Evolutionary conservation across 177 flowering plant genomes (phyloP), one percentile per base, ranked within the genome.

Genomic region (Telopea speciosissima): DNA sequence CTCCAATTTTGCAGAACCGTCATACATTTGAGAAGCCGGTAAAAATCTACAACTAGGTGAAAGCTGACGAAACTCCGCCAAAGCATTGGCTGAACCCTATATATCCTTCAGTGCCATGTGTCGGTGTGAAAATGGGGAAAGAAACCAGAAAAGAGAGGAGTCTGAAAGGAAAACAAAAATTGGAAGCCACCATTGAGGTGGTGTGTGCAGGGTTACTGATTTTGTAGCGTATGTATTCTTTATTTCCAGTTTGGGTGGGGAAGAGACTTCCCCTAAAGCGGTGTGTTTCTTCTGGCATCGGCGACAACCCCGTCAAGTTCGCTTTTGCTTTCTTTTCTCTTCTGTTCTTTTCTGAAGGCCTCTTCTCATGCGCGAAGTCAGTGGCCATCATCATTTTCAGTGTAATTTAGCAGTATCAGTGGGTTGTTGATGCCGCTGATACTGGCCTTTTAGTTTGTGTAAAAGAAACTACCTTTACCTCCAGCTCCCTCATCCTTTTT

Each of bases 1-100:
- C 62, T 49, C 63, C 63, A 21, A 72, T 66, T 76, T 68, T 82
- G 80, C 90, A 89, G 93, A 86, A 82, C 67, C 89, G 93, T 8
- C 93, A 87, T 72, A 77, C 87, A 25, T 83, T 73, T 75, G 90
- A 87, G 83, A 89, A 86, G 82, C 86, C 93, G 19, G 90, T 89
- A 44, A 86, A 83, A 76, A 87, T 89, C 70, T 86, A 87, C 80
- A 89, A 87, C 67, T 89, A 84, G 84, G 52, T 65, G 52, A n/a
- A 24, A 44, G 14, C 40, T 56, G 64, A 62, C 68, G 73, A 71
- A 69, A 60, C 70, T 42, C 67, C 54, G 70, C 65, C 21, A 52
- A 45, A 17, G 56, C 68, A 52, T 67, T 67, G 67, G 76, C 72
- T 63, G 67, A 67, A 54, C 33, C 69, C n/a, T 44, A 22, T 62